Base-by-base conservation (phyloP, 495 filamentous ascomycete species). In the Trichoderma reesei region DNA sequence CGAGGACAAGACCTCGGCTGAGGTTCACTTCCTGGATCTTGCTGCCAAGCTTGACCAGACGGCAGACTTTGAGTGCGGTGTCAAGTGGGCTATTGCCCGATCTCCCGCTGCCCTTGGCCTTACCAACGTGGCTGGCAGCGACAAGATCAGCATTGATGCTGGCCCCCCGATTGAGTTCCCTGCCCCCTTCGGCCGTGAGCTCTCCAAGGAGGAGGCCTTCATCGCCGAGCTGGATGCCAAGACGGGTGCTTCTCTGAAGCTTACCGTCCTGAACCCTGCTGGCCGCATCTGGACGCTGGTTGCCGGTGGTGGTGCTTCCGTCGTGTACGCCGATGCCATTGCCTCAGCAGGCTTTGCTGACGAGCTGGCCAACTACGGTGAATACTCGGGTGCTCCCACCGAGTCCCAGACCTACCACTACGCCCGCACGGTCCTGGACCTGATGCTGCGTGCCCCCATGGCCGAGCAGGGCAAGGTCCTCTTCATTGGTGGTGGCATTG, bases 401-500 rank as follows among this genome's bases (percentile, higher is more conserved):
- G 94, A 98, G 86, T 92, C 90, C 18, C 94, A 99, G 79, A 98
- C 94, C 64, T 98, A 88, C 84, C 91, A 97, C 84, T 98, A 98
- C 79, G 92, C 94, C 66, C 87, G 88, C 67, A 99, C 94, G 39
- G 91, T 99, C 66, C 82, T 99, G 62, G 94, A 99, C 75, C 85
- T 99, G 65, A 96, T 99, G 94, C 88, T 99, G 63, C 90, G 95
- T 67, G 88, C 92, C 41, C 93, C 95, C 60, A 80, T 82, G 67
- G 82, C 85, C 77, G 84, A 89, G 61, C 88, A 97, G 70, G 94
- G 95, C 81, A 97, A 97, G 86, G 89, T 98, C 64, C 86, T 99
- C 67, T 98, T 99, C 84, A 97, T 99, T 69, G 94, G 94, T 76
- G 94, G 94, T 80, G 94, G 94, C 85, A 99, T 99, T 86, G 94